Evolutionary conservation across 208 protist genomes (phyloP), one percentile per base, ranked within the genome.

Genomic region (Naegleria fowleri): DNA sequence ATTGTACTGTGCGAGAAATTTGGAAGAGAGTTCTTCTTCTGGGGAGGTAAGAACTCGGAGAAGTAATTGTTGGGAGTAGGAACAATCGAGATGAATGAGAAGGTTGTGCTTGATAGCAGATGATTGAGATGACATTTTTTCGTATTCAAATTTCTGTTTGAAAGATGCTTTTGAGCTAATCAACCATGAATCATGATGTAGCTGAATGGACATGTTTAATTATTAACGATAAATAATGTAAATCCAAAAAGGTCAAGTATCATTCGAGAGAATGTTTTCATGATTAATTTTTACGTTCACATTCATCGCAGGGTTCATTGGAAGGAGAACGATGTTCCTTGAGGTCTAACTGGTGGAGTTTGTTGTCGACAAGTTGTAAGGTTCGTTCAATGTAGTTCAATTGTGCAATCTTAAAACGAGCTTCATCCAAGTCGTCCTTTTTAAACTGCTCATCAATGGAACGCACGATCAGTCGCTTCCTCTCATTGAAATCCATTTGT

Each of bases 341-440:
- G 2, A 67, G 22, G 22, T 67, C 55, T 67, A 67, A 67, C 19
- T 29, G 55, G 22, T 67, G 55, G 36, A 79, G 16, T 79, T 79
- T 79, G 29, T 36, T 79, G n/a, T 79, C 67, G 6, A 79, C 29
- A 2, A 79, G 29, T 7, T 79, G 67, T 36, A 79, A 33, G 1
- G 67, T 79, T 79, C 67, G 16, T 36, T 79, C 67, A 79, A 79
- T 79, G n/a, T 79, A 79, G 29, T 79, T 79, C 29, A 79, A 79
- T 36, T 79, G 25, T 36, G 67, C 67, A 79, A 79, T 79, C 19
- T 79, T 79, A 13, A 79, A 36, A 36, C 67, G 16, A 36, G n/a
- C 29, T 13, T 79, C n/a, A 36, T 79, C 29, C 16, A 79, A 79
- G 9, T 36, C 67, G n/a, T 79, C 67, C 29, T 79, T 29, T 36